These are phyloP conservation scores for Botrytis galanthina DNA, from an alignment of 2,329 filamentous ascomycete species.

Conservation along the genomic window DNA sequence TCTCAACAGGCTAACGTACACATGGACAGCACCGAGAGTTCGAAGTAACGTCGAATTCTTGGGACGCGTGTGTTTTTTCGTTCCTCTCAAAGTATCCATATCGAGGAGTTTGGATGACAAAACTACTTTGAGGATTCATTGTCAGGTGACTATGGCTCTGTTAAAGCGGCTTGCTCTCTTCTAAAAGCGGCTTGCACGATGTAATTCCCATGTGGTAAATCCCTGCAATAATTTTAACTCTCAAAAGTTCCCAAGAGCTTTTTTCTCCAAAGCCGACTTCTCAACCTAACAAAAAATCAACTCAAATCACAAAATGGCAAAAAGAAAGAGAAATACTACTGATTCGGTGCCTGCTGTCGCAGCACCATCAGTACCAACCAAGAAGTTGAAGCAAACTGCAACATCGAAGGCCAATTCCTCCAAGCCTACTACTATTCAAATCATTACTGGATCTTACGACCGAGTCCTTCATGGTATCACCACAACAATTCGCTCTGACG, in stretches of 20 bases:
- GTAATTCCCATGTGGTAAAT: background rate
- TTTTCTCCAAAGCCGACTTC: slow-evolving; percentile 11
- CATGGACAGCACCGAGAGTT: background rate
- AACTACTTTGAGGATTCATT: background rate
- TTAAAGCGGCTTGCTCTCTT: background rate
- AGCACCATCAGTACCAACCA: slow-evolving; percentile 23
- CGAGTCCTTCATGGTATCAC: slow-evolving; percentile 86
- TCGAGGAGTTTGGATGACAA: background rate
- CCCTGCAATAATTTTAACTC: slow-evolving; percentile 18
- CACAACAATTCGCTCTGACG: slow-evolving; percentile 57
- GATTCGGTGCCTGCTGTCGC: slow-evolving; percentile 21
- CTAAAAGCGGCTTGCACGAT: background rate
- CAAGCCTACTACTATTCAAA: slow-evolving; percentile 65
- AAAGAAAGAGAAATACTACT: slow-evolving; percentile 37
- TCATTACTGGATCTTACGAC: slow-evolving; percentile 92
- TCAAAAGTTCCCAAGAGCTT: slow-evolving; percentile 3
- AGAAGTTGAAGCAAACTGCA: slow-evolving; percentile 34
- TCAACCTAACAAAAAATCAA: background rate
- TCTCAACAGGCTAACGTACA: background rate
- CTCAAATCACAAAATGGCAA: slow-evolving; percentile 31
- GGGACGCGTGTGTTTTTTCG: background rate
- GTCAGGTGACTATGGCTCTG: background rate
- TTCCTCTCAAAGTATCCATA: background rate
- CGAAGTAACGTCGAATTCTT: background rate
- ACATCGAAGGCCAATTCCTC: slow-evolving; percentile 30